Evolutionary conservation across 345 rosid genomes (phyloP).

Genomic region (Anastatica hierochuntica): DNA sequence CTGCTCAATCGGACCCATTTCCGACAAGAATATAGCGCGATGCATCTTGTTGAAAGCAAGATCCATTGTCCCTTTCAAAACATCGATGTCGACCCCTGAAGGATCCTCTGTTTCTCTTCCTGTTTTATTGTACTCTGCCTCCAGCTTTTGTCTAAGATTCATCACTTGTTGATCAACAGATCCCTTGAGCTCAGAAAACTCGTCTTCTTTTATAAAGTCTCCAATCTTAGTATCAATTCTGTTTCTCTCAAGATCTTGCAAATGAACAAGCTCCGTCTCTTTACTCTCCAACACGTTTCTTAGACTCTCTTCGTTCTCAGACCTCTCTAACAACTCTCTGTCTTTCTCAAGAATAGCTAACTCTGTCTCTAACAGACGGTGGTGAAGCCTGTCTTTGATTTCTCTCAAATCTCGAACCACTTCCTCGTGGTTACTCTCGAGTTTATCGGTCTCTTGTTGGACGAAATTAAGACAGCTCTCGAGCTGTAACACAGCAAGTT

Average conservation of each 20-base stretch:
- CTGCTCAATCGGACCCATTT: constrained; percentile 54
- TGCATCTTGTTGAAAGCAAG: constrained; percentile 78
- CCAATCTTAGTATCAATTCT: constrained; percentile 16
- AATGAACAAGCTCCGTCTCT: constrained; percentile 44
- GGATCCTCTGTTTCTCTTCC: constrained; percentile 23
- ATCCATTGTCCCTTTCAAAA: constrained; percentile 65
- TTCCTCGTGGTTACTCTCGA: constrained; percentile 51
- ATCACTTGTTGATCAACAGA: constrained; percentile 62
- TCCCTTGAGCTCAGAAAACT: constrained; percentile 48
- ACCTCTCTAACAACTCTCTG: constrained; percentile 39
- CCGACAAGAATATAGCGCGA: constrained; percentile 49
- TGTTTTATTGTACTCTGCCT: constrained; percentile 27
- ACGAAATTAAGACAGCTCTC: constrained; percentile 70
- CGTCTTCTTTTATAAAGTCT: constrained; percentile 35
- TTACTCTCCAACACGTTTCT: constrained; percentile 46
- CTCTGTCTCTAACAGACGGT: constrained; percentile 56
- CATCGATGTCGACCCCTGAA: constrained; percentile 45
- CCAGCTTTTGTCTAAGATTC: constrained; percentile 61
- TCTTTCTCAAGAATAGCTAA: constrained; percentile 62
- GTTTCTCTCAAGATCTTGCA: constrained; percentile 39
- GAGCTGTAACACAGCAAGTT: constrained; percentile 66
- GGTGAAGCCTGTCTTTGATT: constrained; percentile 60
- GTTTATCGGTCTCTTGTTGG: constrained; percentile 50
- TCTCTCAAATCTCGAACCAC: constrained; percentile 49
- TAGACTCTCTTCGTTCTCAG: constrained; percentile 44